phyloP scores from a whole-genome alignment of 352 stramenopile genomes.

The Phytophthora boehmeriae region DNA sequence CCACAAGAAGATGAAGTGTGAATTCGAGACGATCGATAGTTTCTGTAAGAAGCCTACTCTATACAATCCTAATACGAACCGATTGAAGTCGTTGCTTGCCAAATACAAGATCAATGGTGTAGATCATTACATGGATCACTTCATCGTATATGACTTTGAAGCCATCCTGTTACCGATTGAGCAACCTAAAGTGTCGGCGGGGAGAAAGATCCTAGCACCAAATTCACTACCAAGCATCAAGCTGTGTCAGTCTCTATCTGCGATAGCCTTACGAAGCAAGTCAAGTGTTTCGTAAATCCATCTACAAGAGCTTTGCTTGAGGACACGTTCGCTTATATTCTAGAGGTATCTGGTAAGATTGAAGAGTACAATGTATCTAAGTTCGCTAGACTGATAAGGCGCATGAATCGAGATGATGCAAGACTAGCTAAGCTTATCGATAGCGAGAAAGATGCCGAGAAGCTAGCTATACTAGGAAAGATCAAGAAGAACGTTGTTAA shows the following conservation, averaged over 20 bases:
- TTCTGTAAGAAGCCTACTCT: conserved; percentile 4
- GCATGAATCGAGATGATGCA: no score
- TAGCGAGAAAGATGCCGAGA: no score
- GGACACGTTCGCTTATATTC: conserved; percentile 11
- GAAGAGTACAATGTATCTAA: background rate
- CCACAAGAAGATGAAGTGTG: no score
- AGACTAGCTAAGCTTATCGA: no score
- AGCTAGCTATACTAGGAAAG: background rate
- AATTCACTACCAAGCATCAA: conserved; percentile 1
- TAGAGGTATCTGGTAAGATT: background rate
- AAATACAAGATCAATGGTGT: conserved; percentile 11
- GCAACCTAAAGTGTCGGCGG: no score
- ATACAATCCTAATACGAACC: background rate
- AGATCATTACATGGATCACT: conserved; percentile 26
- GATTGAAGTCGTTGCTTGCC: conserved; percentile 3
- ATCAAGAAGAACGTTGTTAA: background rate
- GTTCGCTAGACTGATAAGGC: background rate
- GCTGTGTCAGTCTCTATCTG: background rate
- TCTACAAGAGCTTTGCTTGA: background rate
- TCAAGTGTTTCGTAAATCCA: conserved; percentile 6
- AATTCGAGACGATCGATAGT: background rate
- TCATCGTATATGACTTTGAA: conserved; percentile 25
- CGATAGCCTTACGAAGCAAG: conserved; percentile 9
- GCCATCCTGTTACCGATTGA: background rate
- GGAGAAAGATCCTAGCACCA: background rate